These are phyloP conservation scores for Thelephora terrestris DNA, from an alignment of 1,284 basidiomycete genomes.

Conservation along the genomic window DNA sequence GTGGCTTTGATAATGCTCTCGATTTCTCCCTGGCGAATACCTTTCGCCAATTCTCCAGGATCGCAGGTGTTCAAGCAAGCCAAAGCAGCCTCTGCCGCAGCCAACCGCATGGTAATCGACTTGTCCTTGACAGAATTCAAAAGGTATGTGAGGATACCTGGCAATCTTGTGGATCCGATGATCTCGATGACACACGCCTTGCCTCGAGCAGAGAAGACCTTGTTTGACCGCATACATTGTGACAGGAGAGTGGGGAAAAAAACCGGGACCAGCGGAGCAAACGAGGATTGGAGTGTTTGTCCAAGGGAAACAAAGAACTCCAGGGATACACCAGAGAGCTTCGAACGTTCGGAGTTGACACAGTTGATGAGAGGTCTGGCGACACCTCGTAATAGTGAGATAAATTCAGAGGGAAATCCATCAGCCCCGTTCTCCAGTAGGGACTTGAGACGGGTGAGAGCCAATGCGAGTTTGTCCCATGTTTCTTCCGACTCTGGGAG, in stretches of 20 bases:
- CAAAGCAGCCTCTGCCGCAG: conserved; percentile 53
- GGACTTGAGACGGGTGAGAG: conserved; percentile 40
- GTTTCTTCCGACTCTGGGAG: conserved; percentile 73
- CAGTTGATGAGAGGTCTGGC: conserved; percentile 49
- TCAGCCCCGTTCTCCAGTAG: conserved; percentile 50
- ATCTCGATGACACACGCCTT: conserved; percentile 49
- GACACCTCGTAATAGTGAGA: conserved; percentile 41
- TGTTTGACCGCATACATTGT: conserved; percentile 71
- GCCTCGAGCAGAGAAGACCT: conserved; percentile 64
- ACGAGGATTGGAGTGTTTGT: conserved; percentile 45
- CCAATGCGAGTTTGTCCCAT: conserved; percentile 67
- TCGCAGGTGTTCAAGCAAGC: conserved; percentile 65
- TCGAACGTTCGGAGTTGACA: conserved; percentile 68
- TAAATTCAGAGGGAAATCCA: conserved; percentile 46
- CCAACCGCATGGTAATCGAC: conserved; percentile 50
- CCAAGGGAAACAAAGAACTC: conserved; percentile 53
- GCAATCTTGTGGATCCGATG: conserved; percentile 62
- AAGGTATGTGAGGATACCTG: conserved; percentile 55
- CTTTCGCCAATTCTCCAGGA: conserved; percentile 63
- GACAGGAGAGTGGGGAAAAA: conserved; percentile 62
- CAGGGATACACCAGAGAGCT: conserved; percentile 63
- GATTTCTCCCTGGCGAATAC: conserved; percentile 50
- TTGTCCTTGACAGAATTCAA: conserved; percentile 60
- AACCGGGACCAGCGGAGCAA: conserved; percentile 58
- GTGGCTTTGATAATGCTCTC: conserved; percentile 61